A percentile compares a stretch with the other conserved stretches of the same genome.
Conservation (phyloP, 2,329 filamentous ascomycete species). For the Botryotinia convoluta region DNA sequence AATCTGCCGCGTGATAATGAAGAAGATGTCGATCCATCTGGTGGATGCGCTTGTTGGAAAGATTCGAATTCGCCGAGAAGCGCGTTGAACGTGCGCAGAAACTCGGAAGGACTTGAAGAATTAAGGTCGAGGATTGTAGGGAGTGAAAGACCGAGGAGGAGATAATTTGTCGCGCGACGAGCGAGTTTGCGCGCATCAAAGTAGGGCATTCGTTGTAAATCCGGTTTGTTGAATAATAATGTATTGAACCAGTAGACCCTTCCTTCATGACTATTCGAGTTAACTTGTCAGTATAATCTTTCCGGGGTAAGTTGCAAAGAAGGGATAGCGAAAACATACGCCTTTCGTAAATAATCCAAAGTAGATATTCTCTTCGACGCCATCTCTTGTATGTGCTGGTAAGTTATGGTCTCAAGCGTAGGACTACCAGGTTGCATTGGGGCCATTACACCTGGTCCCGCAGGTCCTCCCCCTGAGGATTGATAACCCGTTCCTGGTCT, state of each 20-base stretch:
- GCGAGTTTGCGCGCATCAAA: slow-evolving; percentile 81
- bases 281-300: slow-evolving; percentile 2
- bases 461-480: slow-evolving; percentile 23
- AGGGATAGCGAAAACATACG: slow-evolving; percentile 55
- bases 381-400: slow-evolving; percentile 74
- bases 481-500: slow-evolving; percentile 34
- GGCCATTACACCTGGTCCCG: slow-evolving; percentile 25
- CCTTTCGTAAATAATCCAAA: slow-evolving; percentile 86
- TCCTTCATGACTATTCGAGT: slow-evolving; percentile 73
- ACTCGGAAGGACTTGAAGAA: slow-evolving; percentile 75
- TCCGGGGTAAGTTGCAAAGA: background rate
- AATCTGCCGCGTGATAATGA: slow-evolving; percentile 76
- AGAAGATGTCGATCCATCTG: slow-evolving; percentile 62
- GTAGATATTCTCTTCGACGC: slow-evolving; percentile 92
- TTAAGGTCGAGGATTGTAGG: slow-evolving; percentile 88
- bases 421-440: slow-evolving; percentile 35
- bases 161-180: slow-evolving; percentile 87
- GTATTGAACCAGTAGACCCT: slow-evolving; percentile 99
- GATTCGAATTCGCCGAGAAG: slow-evolving; percentile 90
- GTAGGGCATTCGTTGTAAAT: slow-evolving; percentile 79
- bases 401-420: slow-evolving; percentile 39
- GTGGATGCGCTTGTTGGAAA: slow-evolving; percentile 82
- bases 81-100: slow-evolving; percentile 80
- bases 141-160: slow-evolving; percentile 87
- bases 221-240: slow-evolving; percentile 80